These are phyloP conservation scores for Saturnispora bothae DNA, from an alignment of 805 yeast species.

Conservation along the genomic window DNA sequence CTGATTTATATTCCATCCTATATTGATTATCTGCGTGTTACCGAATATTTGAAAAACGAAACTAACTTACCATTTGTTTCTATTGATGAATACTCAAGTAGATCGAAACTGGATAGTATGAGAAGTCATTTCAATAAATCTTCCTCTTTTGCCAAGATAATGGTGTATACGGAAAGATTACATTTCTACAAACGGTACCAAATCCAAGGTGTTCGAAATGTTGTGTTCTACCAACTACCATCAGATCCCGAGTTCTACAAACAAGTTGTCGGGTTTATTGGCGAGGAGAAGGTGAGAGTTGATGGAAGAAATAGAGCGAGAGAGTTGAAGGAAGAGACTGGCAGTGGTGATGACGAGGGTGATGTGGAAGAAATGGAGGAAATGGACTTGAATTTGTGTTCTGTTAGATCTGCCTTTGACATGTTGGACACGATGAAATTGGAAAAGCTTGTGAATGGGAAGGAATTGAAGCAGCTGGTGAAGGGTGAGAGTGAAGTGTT, in stretches of 20 bases:
- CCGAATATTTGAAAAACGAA: conserved; percentile 54
- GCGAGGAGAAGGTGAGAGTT: conserved; percentile 32
- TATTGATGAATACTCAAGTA: conserved; percentile 74
- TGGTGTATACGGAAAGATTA: conserved; percentile 88
- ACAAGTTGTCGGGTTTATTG: conserved; percentile 63
- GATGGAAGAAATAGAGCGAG: conserved; percentile 19
- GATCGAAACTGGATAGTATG: conserved; percentile 58
- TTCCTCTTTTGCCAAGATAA: conserved; percentile 31
- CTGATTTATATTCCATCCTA: conserved; percentile 77
- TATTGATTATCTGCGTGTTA: conserved; percentile 71
- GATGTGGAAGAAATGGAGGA: too few relatives aligned
- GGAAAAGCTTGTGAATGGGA: conserved; percentile 77
- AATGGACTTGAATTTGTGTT: conserved; percentile 28
- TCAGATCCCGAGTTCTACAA: conserved; percentile 73
- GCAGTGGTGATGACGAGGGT: conserved; percentile 15
- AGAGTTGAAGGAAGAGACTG: conserved; percentile 11
- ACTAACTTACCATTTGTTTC: conserved; percentile 59
- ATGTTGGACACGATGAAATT: conserved; percentile 71
- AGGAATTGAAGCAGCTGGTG: conserved; percentile 56
- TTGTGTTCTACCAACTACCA: conserved; percentile 78
- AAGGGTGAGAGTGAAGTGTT: conserved; percentile 63
- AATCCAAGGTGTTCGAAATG: conserved; percentile 71
- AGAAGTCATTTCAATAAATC: conserved; percentile 55
- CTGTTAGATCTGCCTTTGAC: conserved; percentile 53
- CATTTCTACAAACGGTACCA: conserved; percentile 87